Conservation (phyloP, 2,329 filamentous ascomycete species). For the Dactylellina sp. region DNA sequence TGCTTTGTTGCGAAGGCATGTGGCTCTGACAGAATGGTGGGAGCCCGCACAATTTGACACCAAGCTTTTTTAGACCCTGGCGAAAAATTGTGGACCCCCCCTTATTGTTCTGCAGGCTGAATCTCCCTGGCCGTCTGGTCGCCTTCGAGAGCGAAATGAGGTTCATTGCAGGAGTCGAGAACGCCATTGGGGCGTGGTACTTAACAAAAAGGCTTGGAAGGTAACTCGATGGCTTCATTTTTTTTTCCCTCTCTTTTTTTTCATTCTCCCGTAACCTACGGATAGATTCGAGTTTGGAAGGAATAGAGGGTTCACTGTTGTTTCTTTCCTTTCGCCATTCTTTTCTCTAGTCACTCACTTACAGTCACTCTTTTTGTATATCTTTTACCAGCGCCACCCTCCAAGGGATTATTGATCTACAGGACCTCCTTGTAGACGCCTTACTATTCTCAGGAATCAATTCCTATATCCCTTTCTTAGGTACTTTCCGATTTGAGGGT, state of each 20-base stretch:
- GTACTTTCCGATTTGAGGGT: constrained; percentile 18
- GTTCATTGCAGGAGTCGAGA: constrained; percentile 11
- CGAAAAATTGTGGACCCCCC: constrained; percentile 32
- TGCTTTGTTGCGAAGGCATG: constrained; percentile 28
- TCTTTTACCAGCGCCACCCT: constrained; percentile 30
- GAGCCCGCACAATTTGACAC: constrained; percentile 33
- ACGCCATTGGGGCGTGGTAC: constrained; percentile 29
- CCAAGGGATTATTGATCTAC: constrained; percentile 25
- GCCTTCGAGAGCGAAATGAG: constrained; percentile 44
- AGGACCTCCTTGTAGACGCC: constrained; percentile 32
- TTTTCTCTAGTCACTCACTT: constrained; percentile 40
- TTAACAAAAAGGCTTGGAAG: constrained; percentile 56
- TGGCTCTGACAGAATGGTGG: constrained; percentile 41
- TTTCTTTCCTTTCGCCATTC: constrained; percentile 33
- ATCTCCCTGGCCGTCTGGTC: constrained; percentile 34
- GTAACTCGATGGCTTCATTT: constrained; percentile 41
- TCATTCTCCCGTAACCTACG: constrained; percentile 43
- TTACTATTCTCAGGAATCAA: constrained; percentile 38
- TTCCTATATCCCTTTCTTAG: constrained; percentile 30
- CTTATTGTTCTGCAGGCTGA: constrained; percentile 52
- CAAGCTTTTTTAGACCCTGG: constrained; percentile 44
- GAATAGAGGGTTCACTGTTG: constrained; percentile 28
- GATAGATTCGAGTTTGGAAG: constrained; percentile 54
- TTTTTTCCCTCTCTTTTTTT: constrained; percentile 24
- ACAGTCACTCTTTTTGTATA: constrained; percentile 52